Base-by-base conservation (phyloP, 108 stramenopile genomes). In the Pseudonitzschia delicatissima region DNA sequence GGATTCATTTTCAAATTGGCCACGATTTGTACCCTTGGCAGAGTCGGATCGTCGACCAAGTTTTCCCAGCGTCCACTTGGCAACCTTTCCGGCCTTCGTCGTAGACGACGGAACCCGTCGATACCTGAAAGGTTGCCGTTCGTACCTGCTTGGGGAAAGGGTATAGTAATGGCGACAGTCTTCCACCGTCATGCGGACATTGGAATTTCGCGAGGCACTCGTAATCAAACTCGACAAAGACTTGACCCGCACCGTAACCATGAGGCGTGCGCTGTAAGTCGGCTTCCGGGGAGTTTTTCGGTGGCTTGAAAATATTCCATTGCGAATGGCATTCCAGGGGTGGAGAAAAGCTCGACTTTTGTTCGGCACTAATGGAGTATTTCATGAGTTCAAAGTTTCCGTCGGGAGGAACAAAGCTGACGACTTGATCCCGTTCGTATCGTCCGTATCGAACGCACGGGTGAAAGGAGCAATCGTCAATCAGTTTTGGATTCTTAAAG, bases 331-430 rank as follows among this genome's bases (percentile, higher is more conserved):
- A 84, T 57, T 87, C 91, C 45, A 97, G 68, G 5, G 99, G 97
- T 52, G 87, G 90, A 7, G 59, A 66, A 64, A 93, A 74, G 37
- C 74, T 67, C 29, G 67, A 31, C 31, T 57, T 59, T 57, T 62
- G 51, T 53, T 78, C 59, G 17, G 65, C 52, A 55, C 72, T 69
- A 13, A 94, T 91, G 21, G 97, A 87, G 70, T 98, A 99, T 36
- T 94, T 75, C 97, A 98, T 97, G 34, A 99, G 73, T 68, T 96
- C 94, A 81, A 99, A 99, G 23, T 79, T 66, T 27, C 99, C 99
- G 84, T 99, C 99, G 17, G 99, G 99, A 0, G 99, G 99, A 5
- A 99, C 97, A 76, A 99, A 99, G 64, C 87, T 89, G 23, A 98
- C 88, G 5, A 97, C 93, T 45, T 83, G 73, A 67, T 98, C 97